Evolutionary conservation across 768 basidiomycete genomes (phyloP).

Genomic region (Hypholoma fasciculare): DNA sequence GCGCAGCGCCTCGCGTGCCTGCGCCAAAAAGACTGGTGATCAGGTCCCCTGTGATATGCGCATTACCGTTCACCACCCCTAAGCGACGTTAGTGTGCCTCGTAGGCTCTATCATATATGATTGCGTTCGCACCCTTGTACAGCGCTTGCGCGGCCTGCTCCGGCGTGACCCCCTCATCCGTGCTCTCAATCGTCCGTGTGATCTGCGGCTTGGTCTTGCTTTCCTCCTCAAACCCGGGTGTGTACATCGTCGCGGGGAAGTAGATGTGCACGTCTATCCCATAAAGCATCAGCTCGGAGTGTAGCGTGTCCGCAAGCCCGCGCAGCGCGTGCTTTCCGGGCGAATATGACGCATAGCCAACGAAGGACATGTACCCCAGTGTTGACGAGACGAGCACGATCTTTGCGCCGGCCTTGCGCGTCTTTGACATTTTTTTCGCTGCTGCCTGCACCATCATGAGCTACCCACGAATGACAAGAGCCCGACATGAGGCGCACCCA

Average conservation of each 20-base stretch:
- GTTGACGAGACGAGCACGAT: slow-evolving; percentile 78
- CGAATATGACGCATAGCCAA: slow-evolving; percentile 79
- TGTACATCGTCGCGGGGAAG: slow-evolving; percentile 81
- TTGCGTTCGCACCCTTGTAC: slow-evolving; percentile 50
- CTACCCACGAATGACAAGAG: not conserved
- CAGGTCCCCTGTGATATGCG: slow-evolving; percentile 76
- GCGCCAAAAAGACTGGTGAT: slow-evolving; percentile 68
- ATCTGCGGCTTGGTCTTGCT: slow-evolving; percentile 77
- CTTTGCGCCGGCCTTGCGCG: slow-evolving; percentile 58
- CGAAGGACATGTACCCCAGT: slow-evolving; percentile 71
- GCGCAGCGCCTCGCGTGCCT: slow-evolving; percentile 63
- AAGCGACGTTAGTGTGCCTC: not conserved
- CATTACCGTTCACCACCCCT: slow-evolving; percentile 71
- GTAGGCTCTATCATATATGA: not conserved
- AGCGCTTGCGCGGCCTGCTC: slow-evolving; percentile 63
- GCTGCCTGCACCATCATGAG: slow-evolving; percentile 48
- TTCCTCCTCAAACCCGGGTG: slow-evolving; percentile 76
- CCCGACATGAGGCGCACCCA: slow-evolving; percentile 36
- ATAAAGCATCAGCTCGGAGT: slow-evolving; percentile 78
- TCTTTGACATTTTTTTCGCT: slow-evolving; percentile 64
- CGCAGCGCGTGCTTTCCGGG: slow-evolving; percentile 86
- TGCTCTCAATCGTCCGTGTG: slow-evolving; percentile 67
- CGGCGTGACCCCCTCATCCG: slow-evolving; percentile 62
- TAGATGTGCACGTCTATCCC: slow-evolving; percentile 77
- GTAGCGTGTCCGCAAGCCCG: slow-evolving; percentile 82